Base-by-base conservation (phyloP, 176 grass and related monocot genomes). In the Cenchrus americanus region DNA sequence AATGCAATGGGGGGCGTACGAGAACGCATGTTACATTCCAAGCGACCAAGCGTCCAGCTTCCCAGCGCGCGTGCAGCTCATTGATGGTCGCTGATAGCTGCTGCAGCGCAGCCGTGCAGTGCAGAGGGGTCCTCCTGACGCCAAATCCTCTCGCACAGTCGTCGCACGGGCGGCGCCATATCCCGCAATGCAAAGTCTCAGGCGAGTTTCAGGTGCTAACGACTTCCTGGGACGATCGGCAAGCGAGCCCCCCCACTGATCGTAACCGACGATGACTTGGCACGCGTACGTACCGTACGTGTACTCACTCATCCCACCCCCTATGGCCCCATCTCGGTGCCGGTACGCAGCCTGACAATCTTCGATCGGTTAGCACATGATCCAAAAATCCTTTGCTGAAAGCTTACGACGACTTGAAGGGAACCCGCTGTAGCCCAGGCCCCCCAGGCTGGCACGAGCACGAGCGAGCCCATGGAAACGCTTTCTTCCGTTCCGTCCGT, bases 391-490 rank as follows among this genome's bases (percentile, higher is more conserved):
- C 17, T 21, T 66, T 34, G 47, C 47, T 52, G 63, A 42, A 54
- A 67, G 44, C 22, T 63, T 61, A 77, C 54, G 30, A 15, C 37
- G 22, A 11, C 49, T 79, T 49, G 15, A 66, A 84, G 40, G 48
- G 27, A 88, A 48, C n/a, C 58, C 21, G 18, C 42, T 9, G 18
- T 17, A 58, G n/a, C n/a, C n/a, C n/a, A n/a, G n/a, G n/a, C n/a
- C n/a, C n/a, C n/a, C n/a, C 48, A 73, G 55, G 55, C 50, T 43
- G 87, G 50, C 59, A 13, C 3, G 15, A 5, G 62, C 46, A n/a
- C n/a, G 27, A 30, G 30, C 32, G 1, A 11, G 19, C 17, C 17
- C 26, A 55, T 48, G n/a, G 13, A 79, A 53, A 37, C 26, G 62
- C 18, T 61, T 73, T 47, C 26, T 27, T n/a, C 50, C 57, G 7